Evolutionary conservation across 1,139 yeast genomes (phyloP), one percentile per base, ranked within the genome.

Genomic region (Debaryomyces sp.): DNA sequence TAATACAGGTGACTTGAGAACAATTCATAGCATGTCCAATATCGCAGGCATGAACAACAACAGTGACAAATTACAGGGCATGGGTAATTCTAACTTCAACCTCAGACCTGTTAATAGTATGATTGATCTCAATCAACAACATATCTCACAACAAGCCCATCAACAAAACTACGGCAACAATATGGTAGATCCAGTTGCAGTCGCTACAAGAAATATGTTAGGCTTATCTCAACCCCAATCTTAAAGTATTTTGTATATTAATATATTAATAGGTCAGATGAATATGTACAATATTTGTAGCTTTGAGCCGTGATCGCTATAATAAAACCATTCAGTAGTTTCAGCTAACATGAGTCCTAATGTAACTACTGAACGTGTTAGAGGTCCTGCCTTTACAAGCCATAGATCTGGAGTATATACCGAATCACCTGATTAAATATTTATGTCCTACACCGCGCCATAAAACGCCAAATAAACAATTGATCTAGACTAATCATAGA

Each of bases 21-120:
- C 70, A 4, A 67, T 71, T 34, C 65, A 68, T 54, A 74, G 78
- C 52, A 71, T 73, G 71, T 62, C 77, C 0, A 72, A 74, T 52
- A 55, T 74, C 39, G 62, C 69, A 18, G 65, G 48, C 12, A 43
- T 51, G 47, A 39, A 44, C 22, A 43, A 47, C 35, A 9, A 39
- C 6, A 37, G 42, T n/a, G 44, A 50, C 24, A 43, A 30, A 10
- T 44, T 34, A 18, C 52, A 26, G 23, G 44, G 24, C 15, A 43
- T 36, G 35, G 41, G 41, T 27, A 44, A 47, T 22, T 43, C 47
- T 10, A 52, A 52, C 39, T 60, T 57, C 45, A 62, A 58, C 46
- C 55, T 70, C 32, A 56, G 75, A 13, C 61, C 71, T 3, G 73
- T 67, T 6, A 63, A 62, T 49, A 70, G 75, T 51, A 71, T 71